A percentile compares a stretch with the other conserved stretches of the same genome.
Evolutionary conservation across 2,329 filamentous ascomycete genomes (phyloP).

Genomic region (Diaporthe vaccinii): DNA sequence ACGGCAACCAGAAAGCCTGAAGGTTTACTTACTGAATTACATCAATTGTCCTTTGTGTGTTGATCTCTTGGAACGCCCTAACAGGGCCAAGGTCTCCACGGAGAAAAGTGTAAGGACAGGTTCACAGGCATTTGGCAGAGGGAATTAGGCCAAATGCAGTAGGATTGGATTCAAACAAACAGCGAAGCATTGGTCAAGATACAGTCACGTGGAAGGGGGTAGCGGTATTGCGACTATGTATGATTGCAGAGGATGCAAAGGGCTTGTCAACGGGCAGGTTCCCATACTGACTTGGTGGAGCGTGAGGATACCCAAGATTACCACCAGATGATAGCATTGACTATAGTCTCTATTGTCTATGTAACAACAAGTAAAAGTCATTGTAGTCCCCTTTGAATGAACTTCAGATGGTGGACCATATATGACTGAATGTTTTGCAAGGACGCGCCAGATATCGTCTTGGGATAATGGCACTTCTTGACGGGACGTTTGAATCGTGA

Average conservation of each 20-base stretch:
- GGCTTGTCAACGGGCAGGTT: background rate
- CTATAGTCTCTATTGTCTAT: background rate
- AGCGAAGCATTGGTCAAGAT: background rate
- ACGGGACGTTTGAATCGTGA: background rate
- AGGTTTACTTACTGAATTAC: background rate
- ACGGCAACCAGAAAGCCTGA: background rate
- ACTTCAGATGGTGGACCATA: background rate
- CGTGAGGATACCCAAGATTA: background rate
- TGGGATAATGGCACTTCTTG: background rate
- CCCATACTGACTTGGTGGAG: background rate
- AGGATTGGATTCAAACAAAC: background rate
- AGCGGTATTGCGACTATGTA: background rate
- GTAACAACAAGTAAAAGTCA: too few relatives aligned
- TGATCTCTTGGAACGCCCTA: background rate
- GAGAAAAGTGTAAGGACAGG: background rate
- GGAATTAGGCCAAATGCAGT: too few relatives aligned
- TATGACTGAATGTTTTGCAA: background rate
- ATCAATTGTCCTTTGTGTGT: background rate
- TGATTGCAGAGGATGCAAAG: background rate
- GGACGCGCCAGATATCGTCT: background rate
- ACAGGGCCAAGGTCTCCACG: background rate
- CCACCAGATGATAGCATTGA: background rate
- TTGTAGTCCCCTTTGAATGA: background rate
- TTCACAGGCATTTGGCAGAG: background rate
- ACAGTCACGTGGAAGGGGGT: background rate